Percentiles rank a stretch among this genome's conserved stretches.
Evolutionary conservation across 2,329 filamentous ascomycete genomes (phyloP).

Genomic region (Tolypocladium capitatum): DNA sequence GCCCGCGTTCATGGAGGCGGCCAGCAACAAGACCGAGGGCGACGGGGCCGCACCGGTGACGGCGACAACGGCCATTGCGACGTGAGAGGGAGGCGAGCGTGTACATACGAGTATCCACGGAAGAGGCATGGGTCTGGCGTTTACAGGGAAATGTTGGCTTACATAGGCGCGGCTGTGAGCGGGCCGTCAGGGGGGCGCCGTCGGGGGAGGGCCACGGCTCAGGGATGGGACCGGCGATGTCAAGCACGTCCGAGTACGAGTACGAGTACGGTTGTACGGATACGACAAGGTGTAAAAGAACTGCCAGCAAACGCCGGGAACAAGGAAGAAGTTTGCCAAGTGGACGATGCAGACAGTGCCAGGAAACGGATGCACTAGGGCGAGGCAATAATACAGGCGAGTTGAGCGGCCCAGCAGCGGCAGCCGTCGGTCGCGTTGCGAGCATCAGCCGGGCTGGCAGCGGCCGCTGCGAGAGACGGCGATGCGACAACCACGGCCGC

Average conservation of each 20-base stretch:
- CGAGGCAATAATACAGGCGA: too few species aligned
- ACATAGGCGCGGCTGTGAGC: not conserved
- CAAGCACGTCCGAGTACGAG: not conserved
- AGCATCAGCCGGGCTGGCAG: not conserved
- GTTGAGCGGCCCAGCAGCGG: not conserved
- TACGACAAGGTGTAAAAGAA: not conserved
- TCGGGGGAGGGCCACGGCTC: not conserved
- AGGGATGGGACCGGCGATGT: not conserved
- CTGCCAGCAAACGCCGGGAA: not conserved
- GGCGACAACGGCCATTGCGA: conserved; percentile 16
- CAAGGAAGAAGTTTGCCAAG: not conserved
- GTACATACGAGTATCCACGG: not conserved
- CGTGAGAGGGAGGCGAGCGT: conserved; percentile 9
- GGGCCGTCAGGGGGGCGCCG: not conserved
- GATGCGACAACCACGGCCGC: too few species aligned
- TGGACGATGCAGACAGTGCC: not conserved
- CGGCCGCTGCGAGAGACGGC: not conserved
- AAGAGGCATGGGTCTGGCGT: conserved; percentile 2
- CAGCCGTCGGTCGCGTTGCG: not conserved
- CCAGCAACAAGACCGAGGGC: conserved; percentile 11
- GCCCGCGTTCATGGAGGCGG: conserved; percentile 32
- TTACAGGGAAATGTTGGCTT: not conserved
- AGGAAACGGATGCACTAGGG: not conserved
- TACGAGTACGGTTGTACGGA: not conserved
- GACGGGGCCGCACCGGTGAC: conserved; percentile 7